These are phyloP conservation scores for Stagonosporopsis cucurbitacearum DNA, from an alignment of 2,329 filamentous ascomycete species.

Conservation along the genomic window DNA sequence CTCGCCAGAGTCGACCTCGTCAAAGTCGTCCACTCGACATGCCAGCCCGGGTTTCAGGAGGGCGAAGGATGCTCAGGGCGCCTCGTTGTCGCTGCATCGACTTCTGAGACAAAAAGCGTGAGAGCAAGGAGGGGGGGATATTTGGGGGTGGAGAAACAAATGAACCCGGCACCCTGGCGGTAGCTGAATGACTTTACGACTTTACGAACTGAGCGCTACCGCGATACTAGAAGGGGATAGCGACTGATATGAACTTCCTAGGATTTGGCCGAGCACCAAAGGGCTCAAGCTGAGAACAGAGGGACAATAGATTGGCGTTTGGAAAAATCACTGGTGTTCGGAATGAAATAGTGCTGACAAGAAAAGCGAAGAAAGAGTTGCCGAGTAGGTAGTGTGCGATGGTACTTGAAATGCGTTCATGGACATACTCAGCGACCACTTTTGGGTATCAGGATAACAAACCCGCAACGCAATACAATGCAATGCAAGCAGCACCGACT, in stretches of 20 bases:
- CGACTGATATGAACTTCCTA: too few relatives aligned
- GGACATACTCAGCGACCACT: background rate
- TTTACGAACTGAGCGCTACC: background rate
- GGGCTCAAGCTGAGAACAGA: background rate
- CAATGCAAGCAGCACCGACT: constrained; percentile 9
- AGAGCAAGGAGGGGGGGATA: background rate
- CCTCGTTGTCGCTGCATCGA: constrained; percentile 13
- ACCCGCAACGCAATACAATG: constrained; percentile 14
- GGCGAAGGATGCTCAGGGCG: constrained; percentile 10
- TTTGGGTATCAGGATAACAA: constrained; percentile 17
- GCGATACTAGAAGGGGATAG: background rate
- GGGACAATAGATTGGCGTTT: background rate
- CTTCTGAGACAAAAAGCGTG: constrained; percentile 14
- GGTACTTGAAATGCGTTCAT: background rate
- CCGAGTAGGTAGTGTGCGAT: background rate
- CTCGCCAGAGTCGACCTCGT: constrained; percentile 14
- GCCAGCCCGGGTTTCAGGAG: constrained; percentile 7
- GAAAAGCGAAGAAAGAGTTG: background rate
- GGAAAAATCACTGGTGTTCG: background rate
- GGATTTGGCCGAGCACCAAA: background rate
- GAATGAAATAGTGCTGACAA: background rate
- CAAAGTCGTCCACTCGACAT: constrained; percentile 16
- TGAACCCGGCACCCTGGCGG: constrained; percentile 1
- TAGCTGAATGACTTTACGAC: constrained; percentile 5
- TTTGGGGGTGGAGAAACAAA: background rate